A percentile compares a stretch with the other conserved stretches of the same genome.
These are phyloP conservation scores for Hypoxylon rickii DNA, from an alignment of 495 filamentous ascomycete genomes.

Conservation along the genomic window DNA sequence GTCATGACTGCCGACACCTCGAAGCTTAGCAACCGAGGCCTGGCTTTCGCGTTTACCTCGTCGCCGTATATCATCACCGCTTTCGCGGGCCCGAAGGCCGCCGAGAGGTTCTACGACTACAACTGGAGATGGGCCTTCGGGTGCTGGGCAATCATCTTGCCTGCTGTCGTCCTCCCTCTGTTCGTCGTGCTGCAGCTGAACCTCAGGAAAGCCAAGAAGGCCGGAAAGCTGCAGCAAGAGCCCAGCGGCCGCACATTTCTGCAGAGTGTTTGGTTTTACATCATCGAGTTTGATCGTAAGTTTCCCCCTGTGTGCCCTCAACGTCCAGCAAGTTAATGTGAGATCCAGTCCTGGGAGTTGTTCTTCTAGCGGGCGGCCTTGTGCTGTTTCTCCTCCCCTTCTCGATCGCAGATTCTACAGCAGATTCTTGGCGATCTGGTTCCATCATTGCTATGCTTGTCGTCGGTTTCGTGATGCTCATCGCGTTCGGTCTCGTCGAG, in stretches of 20 bases:
- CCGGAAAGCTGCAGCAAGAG: background rate
- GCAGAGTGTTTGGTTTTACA: slow-evolving; percentile 12
- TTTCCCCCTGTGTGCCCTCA: background rate
- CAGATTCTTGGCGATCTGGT: slow-evolving; percentile 50
- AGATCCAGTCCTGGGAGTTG: background rate
- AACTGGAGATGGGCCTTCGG: slow-evolving; percentile 66
- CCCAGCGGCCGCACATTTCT: slow-evolving; percentile 9
- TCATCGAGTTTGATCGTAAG: slow-evolving; percentile 59
- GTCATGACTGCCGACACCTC: slow-evolving; percentile 67
- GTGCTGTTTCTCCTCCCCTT: slow-evolving; percentile 60
- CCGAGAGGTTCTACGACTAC: slow-evolving; percentile 43
- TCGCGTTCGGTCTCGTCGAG: slow-evolving; percentile 63
- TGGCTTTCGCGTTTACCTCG: slow-evolving; percentile 59
- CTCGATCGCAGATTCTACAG: slow-evolving; percentile 49
- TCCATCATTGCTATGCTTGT: slow-evolving; percentile 62
- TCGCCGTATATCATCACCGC: slow-evolving; percentile 66
- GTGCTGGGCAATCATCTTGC: slow-evolving; percentile 56
- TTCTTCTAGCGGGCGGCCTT: background rate
- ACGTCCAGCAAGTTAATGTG: background rate
- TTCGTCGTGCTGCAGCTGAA: slow-evolving; percentile 53
- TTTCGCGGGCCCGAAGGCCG: slow-evolving; percentile 46
- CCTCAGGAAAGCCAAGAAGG: slow-evolving; percentile 52
- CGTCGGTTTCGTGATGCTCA: slow-evolving; percentile 56
- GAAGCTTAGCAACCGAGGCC: slow-evolving; percentile 58
- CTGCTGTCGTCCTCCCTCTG: slow-evolving; percentile 55